Percentiles rank a stretch among this genome's conserved stretches.
These are phyloP conservation scores for Hyaloscypha finlandica DNA, from an alignment of 495 filamentous ascomycete genomes.

Conservation along the genomic window DNA sequence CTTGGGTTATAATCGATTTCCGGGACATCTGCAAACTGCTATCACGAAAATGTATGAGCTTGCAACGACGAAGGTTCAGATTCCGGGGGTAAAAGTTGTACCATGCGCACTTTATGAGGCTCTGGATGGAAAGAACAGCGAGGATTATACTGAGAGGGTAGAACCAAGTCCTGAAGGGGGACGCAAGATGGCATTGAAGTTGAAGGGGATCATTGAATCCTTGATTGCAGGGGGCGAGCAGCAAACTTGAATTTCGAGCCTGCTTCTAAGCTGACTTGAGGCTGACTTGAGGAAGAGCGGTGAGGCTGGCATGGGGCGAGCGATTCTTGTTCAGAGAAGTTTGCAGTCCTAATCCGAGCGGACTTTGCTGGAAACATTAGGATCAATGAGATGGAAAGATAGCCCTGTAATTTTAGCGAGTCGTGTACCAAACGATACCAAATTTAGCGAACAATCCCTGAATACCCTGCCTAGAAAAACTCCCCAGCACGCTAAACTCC, in stretches of 20 bases:
- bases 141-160: slow-evolving; percentile 18
- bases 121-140: slow-evolving; percentile 19
- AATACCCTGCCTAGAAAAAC: background rate
- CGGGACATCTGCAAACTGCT: slow-evolving; percentile 16
- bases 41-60: slow-evolving; percentile 20
- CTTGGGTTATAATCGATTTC: slow-evolving; percentile 18
- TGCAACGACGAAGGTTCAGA: slow-evolving; percentile 20
- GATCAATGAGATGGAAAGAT: too few species aligned
- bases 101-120: slow-evolving; percentile 24
- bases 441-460: background rate
- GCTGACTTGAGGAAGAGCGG: too few species aligned
- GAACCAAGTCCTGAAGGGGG: slow-evolving; percentile 23
- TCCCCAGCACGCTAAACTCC: too few species aligned
- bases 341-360: too few species aligned
- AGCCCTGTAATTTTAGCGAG: too few species aligned
- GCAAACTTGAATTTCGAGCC: background rate
- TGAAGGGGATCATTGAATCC: slow-evolving; percentile 13
- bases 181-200: slow-evolving; percentile 18
- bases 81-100: slow-evolving; percentile 14
- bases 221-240: slow-evolving; percentile 11
- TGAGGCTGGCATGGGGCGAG: too few species aligned
- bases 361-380: too few species aligned
- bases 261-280: slow-evolving; percentile 34
- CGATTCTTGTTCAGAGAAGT: too few species aligned
- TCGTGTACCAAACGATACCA: background rate